Conservation (phyloP, 179 eudicot genomes). For the Actinidia arguta region DNA sequence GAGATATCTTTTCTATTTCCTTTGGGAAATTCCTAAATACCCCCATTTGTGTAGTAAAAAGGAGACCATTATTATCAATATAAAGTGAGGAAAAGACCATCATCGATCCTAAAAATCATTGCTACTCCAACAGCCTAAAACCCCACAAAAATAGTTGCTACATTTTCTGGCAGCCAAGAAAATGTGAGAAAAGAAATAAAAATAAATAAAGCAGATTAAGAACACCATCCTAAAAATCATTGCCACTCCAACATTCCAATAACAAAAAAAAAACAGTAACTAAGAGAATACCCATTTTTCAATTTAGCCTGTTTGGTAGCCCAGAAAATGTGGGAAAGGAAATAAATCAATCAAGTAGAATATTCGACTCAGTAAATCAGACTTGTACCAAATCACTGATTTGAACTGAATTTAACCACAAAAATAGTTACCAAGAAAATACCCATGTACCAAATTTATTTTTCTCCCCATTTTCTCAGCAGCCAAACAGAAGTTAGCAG, state of each 20-base stretch:
- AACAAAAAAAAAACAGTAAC: neutral
- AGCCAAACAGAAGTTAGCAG: neutral
- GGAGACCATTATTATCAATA: constrained; percentile 6
- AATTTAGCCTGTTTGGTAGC: constrained; percentile 13
- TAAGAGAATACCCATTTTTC: neutral
- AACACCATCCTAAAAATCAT: constrained; percentile 15
- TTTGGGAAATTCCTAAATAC: neutral
- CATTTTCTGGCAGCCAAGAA: neutral
- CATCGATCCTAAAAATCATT: constrained; percentile 7
- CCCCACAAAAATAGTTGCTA: neutral
- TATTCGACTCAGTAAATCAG: neutral
- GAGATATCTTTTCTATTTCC: too few relatives aligned
- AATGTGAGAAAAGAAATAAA: constrained; percentile 2
- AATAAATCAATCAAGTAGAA: constrained; percentile 18
- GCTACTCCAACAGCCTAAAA: neutral
- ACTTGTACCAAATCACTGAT: neutral
- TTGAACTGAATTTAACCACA: neutral
- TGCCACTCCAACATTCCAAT: neutral
- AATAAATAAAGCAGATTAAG: too few relatives aligned
- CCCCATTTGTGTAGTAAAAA: constrained; percentile 6
- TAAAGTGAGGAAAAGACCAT: neutral
- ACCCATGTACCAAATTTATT: too few relatives aligned
- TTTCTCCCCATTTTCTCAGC: too few relatives aligned
- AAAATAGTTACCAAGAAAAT: too few relatives aligned
- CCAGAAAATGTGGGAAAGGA: neutral